phyloP scores from a whole-genome alignment of 352 stramenopile species.

The Globisporangium barbulae region DNA sequence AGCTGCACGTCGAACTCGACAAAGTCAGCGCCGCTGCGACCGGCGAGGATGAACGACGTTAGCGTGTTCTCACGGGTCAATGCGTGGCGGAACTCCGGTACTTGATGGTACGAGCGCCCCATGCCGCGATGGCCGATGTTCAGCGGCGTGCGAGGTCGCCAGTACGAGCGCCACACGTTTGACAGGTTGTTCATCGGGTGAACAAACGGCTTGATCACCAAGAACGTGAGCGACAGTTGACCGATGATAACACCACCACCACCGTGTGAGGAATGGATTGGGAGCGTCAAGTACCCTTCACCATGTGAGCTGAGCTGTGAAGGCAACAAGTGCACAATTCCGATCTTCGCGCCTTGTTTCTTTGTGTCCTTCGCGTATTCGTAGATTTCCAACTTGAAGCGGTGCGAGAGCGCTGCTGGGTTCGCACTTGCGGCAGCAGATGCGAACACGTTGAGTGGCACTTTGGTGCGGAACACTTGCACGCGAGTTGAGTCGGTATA shows the following conservation, averaged over 20 bases:
- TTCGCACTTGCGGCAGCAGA: neutral
- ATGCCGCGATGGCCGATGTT: slow-evolving; percentile 73
- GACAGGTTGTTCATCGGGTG: slow-evolving; percentile 57
- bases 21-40: slow-evolving; percentile 65
- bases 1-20: slow-evolving; percentile 86
- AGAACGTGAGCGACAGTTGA: slow-evolving; percentile 47
- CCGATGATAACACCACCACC: slow-evolving; percentile 25
- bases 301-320: slow-evolving; percentile 49
- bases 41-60: slow-evolving; percentile 67
- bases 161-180: slow-evolving; percentile 62
- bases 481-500: slow-evolving; percentile 36
- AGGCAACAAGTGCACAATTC: slow-evolving; percentile 36
- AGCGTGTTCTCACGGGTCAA: slow-evolving; percentile 76
- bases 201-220: slow-evolving; percentile 50
- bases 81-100: slow-evolving; percentile 49
- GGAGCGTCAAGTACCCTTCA: slow-evolving; percentile 51
- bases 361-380: slow-evolving; percentile 22
- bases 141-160: slow-evolving; percentile 50
- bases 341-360: slow-evolving; percentile 27
- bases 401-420: slow-evolving; percentile 24
- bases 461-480: slow-evolving; percentile 50
- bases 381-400: slow-evolving; percentile 39
- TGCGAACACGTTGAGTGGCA: slow-evolving; percentile 20
- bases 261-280: slow-evolving; percentile 34
- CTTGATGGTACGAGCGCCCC: slow-evolving; percentile 73